These are phyloP conservation scores for Solanum appendiculatum DNA, from an alignment of 257 asterid genomes.

Conservation along the genomic window DNA sequence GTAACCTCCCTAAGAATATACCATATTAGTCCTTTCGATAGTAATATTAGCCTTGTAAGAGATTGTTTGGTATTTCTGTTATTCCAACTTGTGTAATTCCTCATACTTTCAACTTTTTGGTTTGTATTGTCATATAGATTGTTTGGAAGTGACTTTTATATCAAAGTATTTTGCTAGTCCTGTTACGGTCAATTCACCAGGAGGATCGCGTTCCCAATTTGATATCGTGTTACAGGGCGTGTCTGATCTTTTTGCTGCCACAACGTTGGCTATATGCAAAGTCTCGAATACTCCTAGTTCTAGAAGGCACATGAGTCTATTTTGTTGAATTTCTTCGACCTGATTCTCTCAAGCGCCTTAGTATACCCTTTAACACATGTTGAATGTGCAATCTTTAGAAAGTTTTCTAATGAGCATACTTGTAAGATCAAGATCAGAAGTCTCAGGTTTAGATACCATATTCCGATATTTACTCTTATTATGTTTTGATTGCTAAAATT, in stretches of 20 bases:
- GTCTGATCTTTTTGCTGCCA: background rate
- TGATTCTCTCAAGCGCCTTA: background rate
- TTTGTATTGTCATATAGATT: background rate
- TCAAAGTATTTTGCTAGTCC: background rate
- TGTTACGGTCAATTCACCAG: background rate
- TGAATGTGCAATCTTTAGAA: background rate
- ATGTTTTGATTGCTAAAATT: background rate
- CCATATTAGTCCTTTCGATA: conserved; percentile 31
- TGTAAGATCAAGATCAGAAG: background rate
- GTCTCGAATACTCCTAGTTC: background rate
- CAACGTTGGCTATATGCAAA: background rate
- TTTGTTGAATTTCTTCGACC: background rate
- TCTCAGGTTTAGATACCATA: background rate
- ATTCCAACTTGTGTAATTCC: background rate
- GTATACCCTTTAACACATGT: background rate
- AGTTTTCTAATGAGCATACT: background rate
- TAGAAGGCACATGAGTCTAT: background rate
- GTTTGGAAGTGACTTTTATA: background rate
- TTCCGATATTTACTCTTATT: background rate
- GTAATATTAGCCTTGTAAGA: background rate
- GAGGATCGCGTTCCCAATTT: background rate
- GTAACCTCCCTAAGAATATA: conserved; percentile 79
- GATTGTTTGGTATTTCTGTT: background rate
- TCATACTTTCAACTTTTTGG: background rate
- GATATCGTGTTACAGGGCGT: background rate